phyloP scores from a whole-genome alignment of 2,329 filamentous ascomycete species.

The Aplosporella prunicola region DNA sequence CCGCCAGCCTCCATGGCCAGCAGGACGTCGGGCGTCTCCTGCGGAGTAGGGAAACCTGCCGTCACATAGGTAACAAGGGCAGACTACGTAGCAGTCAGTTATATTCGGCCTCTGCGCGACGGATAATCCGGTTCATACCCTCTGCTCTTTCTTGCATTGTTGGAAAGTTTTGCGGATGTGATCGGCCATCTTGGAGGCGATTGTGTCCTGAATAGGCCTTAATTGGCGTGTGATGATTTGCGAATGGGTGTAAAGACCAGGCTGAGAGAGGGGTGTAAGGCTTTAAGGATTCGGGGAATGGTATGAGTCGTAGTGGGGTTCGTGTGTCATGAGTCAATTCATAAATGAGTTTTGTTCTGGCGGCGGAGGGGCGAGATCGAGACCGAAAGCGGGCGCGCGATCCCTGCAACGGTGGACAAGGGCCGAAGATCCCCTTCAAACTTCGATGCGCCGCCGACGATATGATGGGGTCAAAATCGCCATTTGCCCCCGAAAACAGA shows the following conservation, averaged over 20 bases:
- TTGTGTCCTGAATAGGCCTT: slow-evolving; percentile 2
- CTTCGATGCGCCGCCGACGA: too few species aligned
- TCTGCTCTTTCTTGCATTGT: slow-evolving; percentile 41
- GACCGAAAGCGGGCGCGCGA: slow-evolving; percentile 9
- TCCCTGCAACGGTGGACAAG: slow-evolving; percentile 2
- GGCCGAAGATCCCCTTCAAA: slow-evolving; percentile 3
- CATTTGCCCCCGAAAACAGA: neutral
- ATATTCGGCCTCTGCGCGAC: slow-evolving; percentile 5
- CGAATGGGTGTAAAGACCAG: neutral
- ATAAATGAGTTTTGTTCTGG: slow-evolving; percentile 10
- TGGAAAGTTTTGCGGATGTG: slow-evolving; percentile 41
- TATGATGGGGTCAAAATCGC: too few species aligned
- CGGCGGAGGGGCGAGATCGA: slow-evolving; percentile 8
- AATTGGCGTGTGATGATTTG: slow-evolving; percentile 1
- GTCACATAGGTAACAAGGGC: slow-evolving; percentile 95
- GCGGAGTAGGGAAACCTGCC: slow-evolving; percentile 77
- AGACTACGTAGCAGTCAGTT: slow-evolving; percentile 40
- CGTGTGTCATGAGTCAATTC: slow-evolving; percentile 9
- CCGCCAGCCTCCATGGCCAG: slow-evolving; percentile 88
- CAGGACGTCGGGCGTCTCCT: slow-evolving; percentile 73
- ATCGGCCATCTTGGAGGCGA: slow-evolving; percentile 30
- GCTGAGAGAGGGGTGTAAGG: neutral
- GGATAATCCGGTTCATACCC: slow-evolving; percentile 26
- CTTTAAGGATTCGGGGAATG: slow-evolving; percentile 1
- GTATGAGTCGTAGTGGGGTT: slow-evolving; percentile 9